Percentiles rank a stretch among this genome's conserved stretches.
Conservation (phyloP, 1,284 basidiomycete genomes). For the Hemileia vastatrix region DNA sequence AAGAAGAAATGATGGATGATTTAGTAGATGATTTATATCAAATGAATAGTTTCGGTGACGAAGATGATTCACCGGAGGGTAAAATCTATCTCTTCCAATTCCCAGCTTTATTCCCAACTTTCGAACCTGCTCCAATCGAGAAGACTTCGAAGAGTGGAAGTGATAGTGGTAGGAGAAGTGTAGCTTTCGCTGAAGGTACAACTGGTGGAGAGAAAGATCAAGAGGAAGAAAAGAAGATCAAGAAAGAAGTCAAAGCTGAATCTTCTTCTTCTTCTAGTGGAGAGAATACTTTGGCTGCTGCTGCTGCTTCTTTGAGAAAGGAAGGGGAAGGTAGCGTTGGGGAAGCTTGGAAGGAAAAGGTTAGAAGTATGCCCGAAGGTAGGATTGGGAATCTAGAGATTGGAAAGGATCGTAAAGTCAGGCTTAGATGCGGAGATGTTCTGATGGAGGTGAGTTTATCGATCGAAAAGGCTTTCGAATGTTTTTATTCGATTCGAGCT, state of each 20-base stretch:
- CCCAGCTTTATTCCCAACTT: slow-evolving; percentile 35
- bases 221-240: slow-evolving; percentile 3
- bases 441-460: slow-evolving; percentile 31
- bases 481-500: too few relatives aligned
- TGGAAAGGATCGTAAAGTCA: slow-evolving; percentile 36
- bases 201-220: slow-evolving; percentile 26
- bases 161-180: slow-evolving; percentile 25
- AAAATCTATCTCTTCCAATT: slow-evolving; percentile 40
- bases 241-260: neutral
- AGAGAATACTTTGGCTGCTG: neutral
- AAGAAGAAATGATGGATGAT: slow-evolving; percentile 38
- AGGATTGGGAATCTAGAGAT: slow-evolving; percentile 37
- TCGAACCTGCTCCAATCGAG: slow-evolving; percentile 11
- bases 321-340: neutral
- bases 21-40: slow-evolving; percentile 29
- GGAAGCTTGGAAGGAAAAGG: neutral
- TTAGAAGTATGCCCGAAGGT: slow-evolving; percentile 28
- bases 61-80: slow-evolving; percentile 25
- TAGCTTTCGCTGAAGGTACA: slow-evolving; percentile 35
- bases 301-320: neutral
- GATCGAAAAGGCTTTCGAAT: too few relatives aligned
- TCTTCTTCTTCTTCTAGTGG: neutral
- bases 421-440: slow-evolving; percentile 35
- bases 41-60: slow-evolving; percentile 26
- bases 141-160: neutral